Evolutionary conservation across 805 yeast genomes (phyloP), one percentile per base, ranked within the genome.

Genomic region (Hyphopichia homilentoma): DNA sequence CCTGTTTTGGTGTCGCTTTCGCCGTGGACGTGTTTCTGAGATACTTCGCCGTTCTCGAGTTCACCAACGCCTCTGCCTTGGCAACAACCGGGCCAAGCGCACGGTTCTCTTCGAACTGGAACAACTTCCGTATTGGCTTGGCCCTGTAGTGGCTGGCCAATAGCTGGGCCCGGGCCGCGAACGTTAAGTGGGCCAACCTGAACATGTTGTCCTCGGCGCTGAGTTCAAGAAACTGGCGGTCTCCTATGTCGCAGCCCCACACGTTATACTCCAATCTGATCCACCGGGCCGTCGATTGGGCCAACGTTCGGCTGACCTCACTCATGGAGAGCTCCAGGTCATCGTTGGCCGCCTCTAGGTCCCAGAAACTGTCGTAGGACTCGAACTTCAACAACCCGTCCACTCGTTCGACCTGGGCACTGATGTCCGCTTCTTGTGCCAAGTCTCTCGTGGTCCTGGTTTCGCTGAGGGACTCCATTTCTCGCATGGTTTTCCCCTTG

Each of bases 401-500:
- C n/a, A n/a, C n/a, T n/a, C n/a, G n/a, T n/a, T n/a, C n/a, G n/a
- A n/a, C n/a, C n/a, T n/a, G n/a, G n/a, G n/a, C n/a, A n/a, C n/a
- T n/a, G n/a, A n/a, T n/a, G n/a, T n/a, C 7, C 39, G 45, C 18
- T 43, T 43, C 18, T 30, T 30, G 15, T 29, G 34, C 23, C 32
- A 29, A 7, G 16, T 29, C 9, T 28, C 25, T 29, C 48, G 41
- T n/a, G n/a, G n/a, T n/a, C n/a, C n/a, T n/a, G n/a, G n/a, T n/a
- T n/a, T n/a, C n/a, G n/a, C n/a, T n/a, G n/a, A n/a, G n/a, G n/a
- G n/a, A n/a, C n/a, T n/a, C n/a, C 34, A 67, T 47, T 9, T 67
- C 65, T 7, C 50, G 45, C 25, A 59, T 28, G 0, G 67, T 50
- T 8, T 53, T 45, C 3, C 57, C 63, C 15, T 63, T 50, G 6